Percentiles rank a stretch among this genome's conserved stretches.
phyloP scores from a whole-genome alignment of 2,329 filamentous ascomycete species.

The Ramularia collo-cygni region DNA sequence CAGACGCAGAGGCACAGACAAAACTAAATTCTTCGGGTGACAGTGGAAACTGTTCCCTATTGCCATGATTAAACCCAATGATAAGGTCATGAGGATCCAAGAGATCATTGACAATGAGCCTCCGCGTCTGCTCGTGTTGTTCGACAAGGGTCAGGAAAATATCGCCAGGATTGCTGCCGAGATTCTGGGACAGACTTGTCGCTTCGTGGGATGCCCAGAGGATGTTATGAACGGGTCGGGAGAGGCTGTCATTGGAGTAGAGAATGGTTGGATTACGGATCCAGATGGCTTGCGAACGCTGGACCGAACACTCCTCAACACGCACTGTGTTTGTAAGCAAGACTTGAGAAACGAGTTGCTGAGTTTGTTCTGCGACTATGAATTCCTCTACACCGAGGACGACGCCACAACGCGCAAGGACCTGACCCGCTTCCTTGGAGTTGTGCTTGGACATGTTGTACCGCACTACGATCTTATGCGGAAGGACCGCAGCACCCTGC shows the following conservation, averaged over 20 bases:
- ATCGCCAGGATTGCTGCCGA: conserved; percentile 72
- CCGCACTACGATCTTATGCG: conserved; percentile 71
- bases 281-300: conserved; percentile 53
- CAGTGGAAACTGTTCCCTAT: too few relatives aligned
- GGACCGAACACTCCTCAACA: conserved; percentile 63
- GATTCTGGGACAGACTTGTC: conserved; percentile 67
- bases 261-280: conserved; percentile 49
- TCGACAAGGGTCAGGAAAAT: conserved; percentile 62
- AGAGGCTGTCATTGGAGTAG: conserved; percentile 60
- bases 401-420: conserved; percentile 56
- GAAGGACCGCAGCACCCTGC: conserved; percentile 73
- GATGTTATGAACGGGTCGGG: conserved; percentile 49
- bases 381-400: conserved; percentile 71
- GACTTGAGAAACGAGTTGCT: conserved; percentile 52
- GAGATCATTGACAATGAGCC: conserved; percentile 28
- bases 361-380: conserved; percentile 68
- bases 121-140: conserved; percentile 51
- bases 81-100: conserved; percentile 25
- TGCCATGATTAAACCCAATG: conserved; percentile 21
- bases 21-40: conserved; percentile 5
- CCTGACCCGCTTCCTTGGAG: conserved; percentile 69
- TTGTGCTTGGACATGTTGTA: conserved; percentile 71
- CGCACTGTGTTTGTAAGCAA: conserved; percentile 65
- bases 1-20: conserved; percentile 13
- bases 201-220: conserved; percentile 50